These are phyloP conservation scores for Shiraia bambusicola DNA, from an alignment of 2,329 filamentous ascomycete genomes.

Conservation along the genomic window DNA sequence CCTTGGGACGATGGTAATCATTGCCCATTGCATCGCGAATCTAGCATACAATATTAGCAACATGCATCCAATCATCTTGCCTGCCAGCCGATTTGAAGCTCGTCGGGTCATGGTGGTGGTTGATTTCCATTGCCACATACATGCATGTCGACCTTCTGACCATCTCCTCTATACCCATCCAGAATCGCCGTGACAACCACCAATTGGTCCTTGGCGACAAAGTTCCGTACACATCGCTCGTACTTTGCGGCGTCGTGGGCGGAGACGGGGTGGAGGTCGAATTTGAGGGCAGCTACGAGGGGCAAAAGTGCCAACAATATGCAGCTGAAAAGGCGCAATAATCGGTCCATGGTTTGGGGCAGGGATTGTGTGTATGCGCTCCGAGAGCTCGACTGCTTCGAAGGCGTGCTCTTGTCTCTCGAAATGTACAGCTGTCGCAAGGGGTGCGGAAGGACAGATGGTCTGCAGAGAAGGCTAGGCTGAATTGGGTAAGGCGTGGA, in stretches of 20 bases:
- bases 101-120: neutral
- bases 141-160: slow-evolving; percentile 91
- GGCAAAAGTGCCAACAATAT: slow-evolving; percentile 46
- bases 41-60: slow-evolving; percentile 50
- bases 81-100: neutral
- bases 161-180: slow-evolving; percentile 83
- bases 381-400: slow-evolving; percentile 12
- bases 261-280: slow-evolving; percentile 77
- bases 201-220: slow-evolving; percentile 85
- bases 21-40: slow-evolving; percentile 95
- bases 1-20: slow-evolving; percentile 88
- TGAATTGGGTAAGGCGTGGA: slow-evolving; percentile 10
- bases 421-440: slow-evolving; percentile 24
- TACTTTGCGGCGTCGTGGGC: slow-evolving; percentile 63
- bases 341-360: slow-evolving; percentile 40
- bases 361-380: slow-evolving; percentile 4
- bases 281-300: slow-evolving; percentile 73
- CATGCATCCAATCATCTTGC: neutral
- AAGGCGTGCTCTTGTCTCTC: slow-evolving; percentile 19
- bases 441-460: slow-evolving; percentile 37
- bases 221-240: slow-evolving; percentile 94
- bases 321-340: slow-evolving; percentile 35
- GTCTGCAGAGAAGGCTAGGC: slow-evolving; percentile 25
- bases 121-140: slow-evolving; percentile 57
- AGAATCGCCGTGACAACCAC: slow-evolving; percentile 93